Percentiles rank a stretch among this genome's conserved stretches.
Conservation (phyloP, 352 stramenopile species). For the Phytophthora pseudosyringae region DNA sequence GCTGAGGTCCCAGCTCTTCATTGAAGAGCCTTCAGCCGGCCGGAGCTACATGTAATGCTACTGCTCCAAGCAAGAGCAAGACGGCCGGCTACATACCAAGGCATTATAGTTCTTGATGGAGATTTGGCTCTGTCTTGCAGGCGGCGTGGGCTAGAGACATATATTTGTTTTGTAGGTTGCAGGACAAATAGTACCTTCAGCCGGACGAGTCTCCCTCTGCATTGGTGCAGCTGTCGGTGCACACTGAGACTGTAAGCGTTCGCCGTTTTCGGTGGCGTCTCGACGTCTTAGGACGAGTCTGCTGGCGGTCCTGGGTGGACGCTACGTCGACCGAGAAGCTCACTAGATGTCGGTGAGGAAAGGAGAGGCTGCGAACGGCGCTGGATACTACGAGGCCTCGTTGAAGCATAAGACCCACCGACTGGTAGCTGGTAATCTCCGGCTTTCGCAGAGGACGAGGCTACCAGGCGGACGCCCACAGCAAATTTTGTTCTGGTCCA, state of each 20-base stretch:
- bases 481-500: slow-evolving; percentile 28
- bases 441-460: slow-evolving; percentile 18
- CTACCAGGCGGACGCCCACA: slow-evolving; percentile 3
- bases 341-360: slow-evolving; percentile 24
- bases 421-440: slow-evolving; percentile 29
- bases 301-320: slow-evolving; percentile 7
- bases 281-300: slow-evolving; percentile 10
- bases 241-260: too few relatives aligned
- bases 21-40: background rate
- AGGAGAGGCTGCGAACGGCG: slow-evolving; percentile 5
- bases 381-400: slow-evolving; percentile 18
- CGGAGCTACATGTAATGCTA: slow-evolving; percentile 1
- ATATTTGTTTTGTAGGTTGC: too few relatives aligned
- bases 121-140: background rate
- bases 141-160: background rate
- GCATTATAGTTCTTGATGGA: background rate
- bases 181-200: too few relatives aligned
- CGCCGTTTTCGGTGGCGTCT: too few relatives aligned
- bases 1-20: too few relatives aligned
- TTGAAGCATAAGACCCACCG: slow-evolving; percentile 17
- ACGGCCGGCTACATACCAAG: too few relatives aligned
- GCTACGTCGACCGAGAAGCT: background rate
- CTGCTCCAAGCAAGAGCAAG: background rate
- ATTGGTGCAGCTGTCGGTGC: slow-evolving; percentile 1
- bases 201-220: slow-evolving; percentile 4